Evolutionary conservation across 169 alveolate genomes (phyloP).

Genomic region (Miamiensis avidus): DNA sequence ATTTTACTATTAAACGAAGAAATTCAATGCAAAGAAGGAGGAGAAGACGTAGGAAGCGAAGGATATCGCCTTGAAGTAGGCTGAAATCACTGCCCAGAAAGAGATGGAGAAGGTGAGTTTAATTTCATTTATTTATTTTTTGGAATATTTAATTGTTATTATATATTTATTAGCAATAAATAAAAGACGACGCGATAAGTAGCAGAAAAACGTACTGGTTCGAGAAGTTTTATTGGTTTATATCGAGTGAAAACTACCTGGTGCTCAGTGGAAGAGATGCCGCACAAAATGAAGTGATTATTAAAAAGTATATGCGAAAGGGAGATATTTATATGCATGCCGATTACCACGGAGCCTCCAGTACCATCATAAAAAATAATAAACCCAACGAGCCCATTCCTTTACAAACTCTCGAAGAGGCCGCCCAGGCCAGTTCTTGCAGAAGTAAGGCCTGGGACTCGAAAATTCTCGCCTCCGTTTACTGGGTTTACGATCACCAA

Average conservation of each 20-base stretch:
- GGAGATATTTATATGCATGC: conserved; percentile 96
- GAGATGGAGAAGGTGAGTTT: conserved; percentile 72
- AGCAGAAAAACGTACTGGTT: conserved; percentile 95
- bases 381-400: conserved; percentile 74
- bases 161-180: conserved; percentile 31
- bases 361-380: conserved; percentile 91
- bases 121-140: conserved; percentile 15
- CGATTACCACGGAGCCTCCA: conserved; percentile 97
- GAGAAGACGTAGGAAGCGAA: conserved; percentile 88
- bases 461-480: conserved; percentile 91
- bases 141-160: background rate
- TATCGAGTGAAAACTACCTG: conserved; percentile 89
- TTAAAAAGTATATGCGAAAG: conserved; percentile 89
- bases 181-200: conserved; percentile 53
- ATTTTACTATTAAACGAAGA: conserved; percentile 84
- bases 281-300: conserved; percentile 93
- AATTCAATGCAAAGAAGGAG: conserved; percentile 85
- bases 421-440: conserved; percentile 86
- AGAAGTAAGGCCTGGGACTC: conserved; percentile 94
- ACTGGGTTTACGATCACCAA: conserved; percentile 97
- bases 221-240: conserved; percentile 97
- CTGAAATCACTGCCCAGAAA: conserved; percentile 84
- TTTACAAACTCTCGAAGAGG: conserved; percentile 80
- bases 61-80: conserved; percentile 89
- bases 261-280: conserved; percentile 94